Evolutionary conservation across 1,284 basidiomycete genomes (phyloP).

Genomic region (Ceratobasidium sp.): DNA sequence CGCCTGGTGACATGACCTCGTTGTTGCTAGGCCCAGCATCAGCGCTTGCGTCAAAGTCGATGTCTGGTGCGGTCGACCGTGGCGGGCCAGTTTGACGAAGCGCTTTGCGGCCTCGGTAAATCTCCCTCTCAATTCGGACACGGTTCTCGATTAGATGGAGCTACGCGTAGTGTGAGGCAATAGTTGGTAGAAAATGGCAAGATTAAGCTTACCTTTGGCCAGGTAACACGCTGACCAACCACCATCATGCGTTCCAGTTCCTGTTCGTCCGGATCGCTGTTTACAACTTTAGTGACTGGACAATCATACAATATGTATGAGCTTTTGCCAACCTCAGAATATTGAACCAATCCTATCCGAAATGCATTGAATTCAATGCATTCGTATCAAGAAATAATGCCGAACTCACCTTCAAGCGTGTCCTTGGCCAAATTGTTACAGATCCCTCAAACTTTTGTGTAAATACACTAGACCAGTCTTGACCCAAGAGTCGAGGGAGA

Average conservation of each 20-base stretch:
- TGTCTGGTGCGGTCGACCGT: conserved; percentile 18
- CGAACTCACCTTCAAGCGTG: conserved; percentile 67
- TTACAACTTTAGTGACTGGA: no score
- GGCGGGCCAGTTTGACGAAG: conserved; percentile 61
- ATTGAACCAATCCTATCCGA: conserved; percentile 81
- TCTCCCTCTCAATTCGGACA: conserved; percentile 78
- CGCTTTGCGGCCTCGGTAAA: conserved; percentile 78
- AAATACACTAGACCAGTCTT: conserved; percentile 96
- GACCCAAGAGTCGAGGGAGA: conserved; percentile 85
- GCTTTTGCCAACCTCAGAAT: conserved; percentile 68
- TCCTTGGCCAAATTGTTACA: conserved; percentile 88
- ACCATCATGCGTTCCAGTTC: conserved; percentile 85
- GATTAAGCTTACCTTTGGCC: conserved; percentile 76
- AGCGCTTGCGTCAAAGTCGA: conserved; percentile 15
- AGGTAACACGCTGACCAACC: conserved; percentile 90
- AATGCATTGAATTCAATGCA: conserved; percentile 9
- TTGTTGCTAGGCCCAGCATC: conserved; percentile 31
- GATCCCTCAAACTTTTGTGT: conserved; percentile 86
- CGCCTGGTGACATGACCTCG: conserved; percentile 19
- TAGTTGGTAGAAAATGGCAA: conserved; percentile 28
- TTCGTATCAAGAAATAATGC: conserved; percentile 5
- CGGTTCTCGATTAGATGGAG: conserved; percentile 92
- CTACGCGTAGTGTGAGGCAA: conserved; percentile 54
- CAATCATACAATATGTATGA: no score
- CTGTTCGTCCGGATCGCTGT: conserved; percentile 77